Evolutionary conservation across 345 rosid genomes (phyloP).

Genomic region (Acer campestre): DNA sequence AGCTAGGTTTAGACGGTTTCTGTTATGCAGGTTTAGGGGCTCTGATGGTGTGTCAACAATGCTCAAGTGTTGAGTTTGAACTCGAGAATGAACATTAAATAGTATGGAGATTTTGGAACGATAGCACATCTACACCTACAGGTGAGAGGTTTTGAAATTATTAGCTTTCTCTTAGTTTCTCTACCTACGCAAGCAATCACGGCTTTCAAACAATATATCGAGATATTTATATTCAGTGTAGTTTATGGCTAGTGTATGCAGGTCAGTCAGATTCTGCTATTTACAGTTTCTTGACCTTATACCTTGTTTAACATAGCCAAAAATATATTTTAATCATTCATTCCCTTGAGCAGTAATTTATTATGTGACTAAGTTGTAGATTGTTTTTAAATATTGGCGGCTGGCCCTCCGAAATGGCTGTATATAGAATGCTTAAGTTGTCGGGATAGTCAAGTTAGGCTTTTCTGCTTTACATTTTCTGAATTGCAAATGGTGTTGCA

Average conservation of each 20-base stretch:
- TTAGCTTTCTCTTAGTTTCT: slow-evolving; percentile 13
- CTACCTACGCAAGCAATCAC: background rate
- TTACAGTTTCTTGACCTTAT: background rate
- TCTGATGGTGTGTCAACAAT: slow-evolving; percentile 27
- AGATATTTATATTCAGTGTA: background rate
- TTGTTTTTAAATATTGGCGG: slow-evolving; percentile 7
- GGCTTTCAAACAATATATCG: background rate
- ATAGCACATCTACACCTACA: slow-evolving; percentile 36
- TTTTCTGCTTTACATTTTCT: slow-evolving; percentile 32
- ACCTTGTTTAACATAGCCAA: background rate
- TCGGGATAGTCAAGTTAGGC: slow-evolving; percentile 35
- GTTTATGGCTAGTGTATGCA: slow-evolving; percentile 5
- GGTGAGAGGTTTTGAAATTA: slow-evolving; percentile 39
- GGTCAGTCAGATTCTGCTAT: slow-evolving; percentile 11
- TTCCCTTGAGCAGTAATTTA: slow-evolving; percentile 8
- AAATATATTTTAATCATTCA: slow-evolving; percentile 9
- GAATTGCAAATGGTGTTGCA: slow-evolving; percentile 51
- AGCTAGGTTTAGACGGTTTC: slow-evolving; percentile 56
- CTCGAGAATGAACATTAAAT: slow-evolving; percentile 30
- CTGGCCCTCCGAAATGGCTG: slow-evolving; percentile 16
- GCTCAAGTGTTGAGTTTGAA: slow-evolving; percentile 25
- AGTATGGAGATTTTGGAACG: slow-evolving; percentile 39
- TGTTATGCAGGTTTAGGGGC: slow-evolving; percentile 65
- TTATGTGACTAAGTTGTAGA: slow-evolving; percentile 6
- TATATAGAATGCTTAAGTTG: slow-evolving; percentile 26